These are phyloP conservation scores for Claviceps paspali DNA, from an alignment of 2,329 filamentous ascomycete genomes.

Conservation along the genomic window DNA sequence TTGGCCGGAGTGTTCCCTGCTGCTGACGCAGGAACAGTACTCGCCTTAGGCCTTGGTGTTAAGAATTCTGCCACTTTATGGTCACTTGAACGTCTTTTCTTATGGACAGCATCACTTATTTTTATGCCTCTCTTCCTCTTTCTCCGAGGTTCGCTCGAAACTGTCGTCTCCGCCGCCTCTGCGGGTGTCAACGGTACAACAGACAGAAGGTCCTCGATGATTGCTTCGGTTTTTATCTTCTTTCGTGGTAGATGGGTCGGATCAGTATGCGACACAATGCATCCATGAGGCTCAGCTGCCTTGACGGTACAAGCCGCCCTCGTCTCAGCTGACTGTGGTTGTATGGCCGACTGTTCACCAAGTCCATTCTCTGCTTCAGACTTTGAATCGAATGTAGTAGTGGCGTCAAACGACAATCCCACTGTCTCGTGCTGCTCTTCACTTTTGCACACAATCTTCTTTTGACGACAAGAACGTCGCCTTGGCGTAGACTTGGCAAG, in stretches of 20 bases:
- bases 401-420: slow-evolving; percentile 5
- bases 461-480: slow-evolving; percentile 3
- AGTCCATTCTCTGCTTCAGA: background rate
- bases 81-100: slow-evolving; percentile 15
- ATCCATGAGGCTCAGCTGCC: slow-evolving; percentile 3
- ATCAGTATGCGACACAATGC: slow-evolving; percentile 12
- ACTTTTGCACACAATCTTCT: background rate
- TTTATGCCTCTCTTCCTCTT: slow-evolving; percentile 17
- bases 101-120: slow-evolving; percentile 12
- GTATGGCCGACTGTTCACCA: background rate
- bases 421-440: background rate
- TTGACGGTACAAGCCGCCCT: background rate
- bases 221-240: slow-evolving; percentile 4
- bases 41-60: background rate
- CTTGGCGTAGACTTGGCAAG: background rate
- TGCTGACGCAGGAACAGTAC: background rate
- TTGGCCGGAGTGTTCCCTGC: background rate
- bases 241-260: slow-evolving; percentile 7
- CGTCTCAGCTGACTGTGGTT: background rate
- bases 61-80: background rate
- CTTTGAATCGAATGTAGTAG: background rate
- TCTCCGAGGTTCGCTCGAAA: slow-evolving; percentile 1
- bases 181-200: slow-evolving; percentile 14
- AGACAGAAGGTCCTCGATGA: slow-evolving; percentile 6
- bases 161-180: slow-evolving; percentile 1